Base-by-base conservation (phyloP, 352 stramenopile species). In the Phytopythium delawarense region DNA sequence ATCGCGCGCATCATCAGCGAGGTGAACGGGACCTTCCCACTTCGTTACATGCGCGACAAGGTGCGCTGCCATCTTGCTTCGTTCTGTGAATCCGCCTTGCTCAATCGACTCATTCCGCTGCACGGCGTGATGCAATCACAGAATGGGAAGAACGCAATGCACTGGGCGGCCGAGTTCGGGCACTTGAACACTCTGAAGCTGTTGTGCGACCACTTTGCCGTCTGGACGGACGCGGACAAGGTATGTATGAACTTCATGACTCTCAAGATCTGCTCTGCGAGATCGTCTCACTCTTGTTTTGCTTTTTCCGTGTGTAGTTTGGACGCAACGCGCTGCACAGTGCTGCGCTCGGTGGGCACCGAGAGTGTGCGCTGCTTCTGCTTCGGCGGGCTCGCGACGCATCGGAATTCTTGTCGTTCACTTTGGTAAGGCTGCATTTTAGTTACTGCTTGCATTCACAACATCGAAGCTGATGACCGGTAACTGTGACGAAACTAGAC, bases 111-210 rank as follows among this genome's bases (percentile, higher is more conserved):
- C 16, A 45, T 12, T 53, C 25, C 54, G 28, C 40, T 35, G 16
- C 59, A 45, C 30, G 5, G 15, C 2, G 23, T 28, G 8, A 34
- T 54, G 0, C 4, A 18, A 54, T 32, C 35, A 28, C 49, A 94
- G 86, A 93, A 95, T 56, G 86, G 86, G 54, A 95, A 95, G 59
- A 95, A 95, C 49, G 86, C 86, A 18, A 87, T 95, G 79, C 86
- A 95, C 53, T 95, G 84, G 83, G 86, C 86, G 18, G 84, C 86
- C 1, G 84, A 92, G 56, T 81, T 82, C 30, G 82, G 86, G 0
- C 86, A 95, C 56, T 67, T 95, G 48, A 84, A 75, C 34, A 87
- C 84, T 11, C 62, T 95, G n/a, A 92, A 92, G 66, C 68, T 95
- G 12, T 62, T 95, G 21, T 81, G 79, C 32, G 86, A 95, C 39